phyloP scores from a whole-genome alignment of 805 yeast genomes.

The Lipomyces lipofer region DNA sequence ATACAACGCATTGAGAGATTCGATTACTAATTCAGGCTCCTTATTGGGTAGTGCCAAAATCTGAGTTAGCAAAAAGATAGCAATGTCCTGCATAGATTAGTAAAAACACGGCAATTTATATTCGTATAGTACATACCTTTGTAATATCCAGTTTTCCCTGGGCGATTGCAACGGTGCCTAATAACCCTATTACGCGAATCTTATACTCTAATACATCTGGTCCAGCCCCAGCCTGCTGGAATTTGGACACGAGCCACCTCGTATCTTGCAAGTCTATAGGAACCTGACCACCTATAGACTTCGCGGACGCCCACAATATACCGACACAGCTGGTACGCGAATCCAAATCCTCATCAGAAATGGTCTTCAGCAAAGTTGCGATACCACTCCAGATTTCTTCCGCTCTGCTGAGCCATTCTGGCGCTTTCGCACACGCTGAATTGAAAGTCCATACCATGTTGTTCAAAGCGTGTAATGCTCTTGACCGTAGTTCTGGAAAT shows the following conservation, averaged over 20 bases:
- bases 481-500: conserved; percentile 52
- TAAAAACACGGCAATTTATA: no score
- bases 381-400: conserved; percentile 34
- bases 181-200: conserved; percentile 52
- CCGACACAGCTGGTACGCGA: conserved; percentile 45
- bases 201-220: conserved; percentile 42
- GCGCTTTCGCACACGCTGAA: conserved; percentile 41
- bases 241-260: conserved; percentile 8
- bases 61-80: conserved; percentile 47
- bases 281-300: conserved; percentile 37
- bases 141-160: conserved; percentile 51
- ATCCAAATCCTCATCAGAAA: conserved; percentile 31
- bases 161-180: conserved; percentile 52
- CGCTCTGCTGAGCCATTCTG: conserved; percentile 43
- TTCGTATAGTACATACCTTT: no score
- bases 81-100: no score
- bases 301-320: conserved; percentile 48
- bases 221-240: not conserved
- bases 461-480: conserved; percentile 66
- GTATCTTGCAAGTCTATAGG: conserved; percentile 31
- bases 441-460: conserved; percentile 64
- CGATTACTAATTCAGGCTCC: conserved; percentile 51
- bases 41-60: conserved; percentile 37
- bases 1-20: conserved; percentile 63
- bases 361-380: conserved; percentile 21